These are phyloP conservation scores for Daldinia vernicosa DNA, from an alignment of 495 filamentous ascomycete species.

Conservation along the genomic window DNA sequence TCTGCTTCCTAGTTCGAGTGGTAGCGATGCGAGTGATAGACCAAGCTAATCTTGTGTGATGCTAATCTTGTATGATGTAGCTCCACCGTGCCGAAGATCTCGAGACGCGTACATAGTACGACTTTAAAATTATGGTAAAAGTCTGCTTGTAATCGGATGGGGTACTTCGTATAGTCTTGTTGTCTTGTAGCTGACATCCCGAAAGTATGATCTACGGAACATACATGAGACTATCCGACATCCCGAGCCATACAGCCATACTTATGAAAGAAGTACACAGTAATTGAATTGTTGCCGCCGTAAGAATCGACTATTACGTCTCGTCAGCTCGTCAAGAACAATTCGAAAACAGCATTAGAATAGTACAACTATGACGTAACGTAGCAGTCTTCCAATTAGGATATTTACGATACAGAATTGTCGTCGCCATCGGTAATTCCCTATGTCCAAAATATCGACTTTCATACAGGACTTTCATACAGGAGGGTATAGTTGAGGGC, in stretches of 20 bases:
- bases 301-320: neutral
- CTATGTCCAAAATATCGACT: neutral
- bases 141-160: neutral
- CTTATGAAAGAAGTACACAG: neutral
- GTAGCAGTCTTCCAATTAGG: neutral
- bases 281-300: neutral
- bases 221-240: neutral
- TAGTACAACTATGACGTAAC: neutral
- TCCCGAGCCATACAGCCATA: neutral
- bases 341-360: neutral
- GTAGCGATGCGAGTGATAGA: neutral
- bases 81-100: slow-evolving; percentile 2
- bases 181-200: neutral
- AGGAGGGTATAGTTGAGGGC: neutral
- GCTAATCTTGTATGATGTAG: neutral
- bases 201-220: neutral
- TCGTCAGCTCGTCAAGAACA: neutral
- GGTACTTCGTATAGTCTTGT: too few relatives aligned
- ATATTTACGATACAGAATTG: neutral
- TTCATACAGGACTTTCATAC: neutral
- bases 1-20: neutral
- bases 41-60: slow-evolving; percentile 3
- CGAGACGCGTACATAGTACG: slow-evolving; percentile 5
- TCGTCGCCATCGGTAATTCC: neutral
- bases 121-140: neutral